Evolutionary conservation across 1,284 basidiomycete genomes (phyloP), one percentile per base, ranked within the genome.

Genomic region (Melampsora abietis-canadensis): DNA sequence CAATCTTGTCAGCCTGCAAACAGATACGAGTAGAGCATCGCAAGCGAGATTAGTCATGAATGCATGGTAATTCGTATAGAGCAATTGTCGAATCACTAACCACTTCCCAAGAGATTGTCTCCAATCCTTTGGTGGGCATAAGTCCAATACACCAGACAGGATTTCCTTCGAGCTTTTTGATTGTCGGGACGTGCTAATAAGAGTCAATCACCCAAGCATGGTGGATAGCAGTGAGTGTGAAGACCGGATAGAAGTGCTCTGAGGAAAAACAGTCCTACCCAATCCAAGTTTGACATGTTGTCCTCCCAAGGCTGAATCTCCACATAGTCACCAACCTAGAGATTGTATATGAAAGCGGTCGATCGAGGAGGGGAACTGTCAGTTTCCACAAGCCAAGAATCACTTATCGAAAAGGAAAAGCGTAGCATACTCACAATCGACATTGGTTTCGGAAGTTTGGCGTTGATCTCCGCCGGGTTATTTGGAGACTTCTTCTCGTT

Each of bases 101-200:
- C 7, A 59, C 44, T 34, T 72, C 69, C 15, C 34, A 60, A 15
- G 61, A 65, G 21, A 72, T 60, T 30, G 60, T 57, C 8, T 72
- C 62, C 21, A 64, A 59, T 2, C 69, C 69, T 47, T 72, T 62
- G 19, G 51, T 59, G 27, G 69, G 69, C 69, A 72, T 72, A 10
- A 72, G 62, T 15, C 61, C 69, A 19, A 72, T 72, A 40, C 62
- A 59, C 69, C 69, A 72, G 24, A 72, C 69, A 40, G 69, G 69
- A 24, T 48, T 62, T 24, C 69, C 69, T 65, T 57, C 40, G 27
- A 72, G 48, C 40, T 65, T 8, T 12, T 54, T 54, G 51, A 54
- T 54, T 2, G 27, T 27, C 51, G 51, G n/a, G 7, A 54, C 27
- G n/a, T 27, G 51, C 48, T 51, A 14, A 51, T 19, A 14, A 24